A percentile compares a stretch with the other conserved stretches of the same genome.
phyloP scores from a whole-genome alignment of 176 grass and related monocot genomes.

The Phyllostachys edulis region DNA sequence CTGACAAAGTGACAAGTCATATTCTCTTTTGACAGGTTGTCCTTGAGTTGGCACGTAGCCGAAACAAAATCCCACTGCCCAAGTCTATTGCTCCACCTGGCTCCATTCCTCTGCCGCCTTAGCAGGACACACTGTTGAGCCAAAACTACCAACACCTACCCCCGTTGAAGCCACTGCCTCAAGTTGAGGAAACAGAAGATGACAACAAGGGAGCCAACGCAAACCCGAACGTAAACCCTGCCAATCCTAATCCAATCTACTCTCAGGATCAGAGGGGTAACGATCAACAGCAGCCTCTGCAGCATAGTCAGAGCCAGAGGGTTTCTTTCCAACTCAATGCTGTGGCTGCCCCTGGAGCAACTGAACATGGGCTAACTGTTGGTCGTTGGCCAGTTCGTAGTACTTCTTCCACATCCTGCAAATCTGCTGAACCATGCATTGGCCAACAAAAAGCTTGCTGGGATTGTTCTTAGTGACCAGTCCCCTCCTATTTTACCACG shows the following conservation, averaged over 20 bases:
- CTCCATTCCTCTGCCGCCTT: slow-evolving; percentile 77
- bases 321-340: slow-evolving; percentile 85
- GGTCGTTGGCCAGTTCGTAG: background rate
- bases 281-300: slow-evolving; percentile 52
- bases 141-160: slow-evolving; percentile 76
- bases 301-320: slow-evolving; percentile 70
- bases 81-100: slow-evolving; percentile 84
- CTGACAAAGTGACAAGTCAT: slow-evolving; percentile 18
- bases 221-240: background rate
- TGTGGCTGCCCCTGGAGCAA: slow-evolving; percentile 51
- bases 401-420: background rate
- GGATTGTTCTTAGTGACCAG: slow-evolving; percentile 3
- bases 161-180: slow-evolving; percentile 50
- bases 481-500: background rate
- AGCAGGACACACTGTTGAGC: slow-evolving; percentile 82
- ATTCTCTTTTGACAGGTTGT: slow-evolving; percentile 54
- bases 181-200: slow-evolving; percentile 69
- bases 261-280: slow-evolving; percentile 45
- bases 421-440: slow-evolving; percentile 1
- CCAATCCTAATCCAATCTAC: slow-evolving; percentile 38
- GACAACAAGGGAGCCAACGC: slow-evolving; percentile 38
- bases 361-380: slow-evolving; percentile 36
- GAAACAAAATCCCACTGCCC: slow-evolving; percentile 85
- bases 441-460: background rate
- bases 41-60: slow-evolving; percentile 64